Percentiles rank a stretch among this genome's conserved stretches.
Evolutionary conservation across 805 yeast genomes (phyloP).

Genomic region (Candida patagonica): DNA sequence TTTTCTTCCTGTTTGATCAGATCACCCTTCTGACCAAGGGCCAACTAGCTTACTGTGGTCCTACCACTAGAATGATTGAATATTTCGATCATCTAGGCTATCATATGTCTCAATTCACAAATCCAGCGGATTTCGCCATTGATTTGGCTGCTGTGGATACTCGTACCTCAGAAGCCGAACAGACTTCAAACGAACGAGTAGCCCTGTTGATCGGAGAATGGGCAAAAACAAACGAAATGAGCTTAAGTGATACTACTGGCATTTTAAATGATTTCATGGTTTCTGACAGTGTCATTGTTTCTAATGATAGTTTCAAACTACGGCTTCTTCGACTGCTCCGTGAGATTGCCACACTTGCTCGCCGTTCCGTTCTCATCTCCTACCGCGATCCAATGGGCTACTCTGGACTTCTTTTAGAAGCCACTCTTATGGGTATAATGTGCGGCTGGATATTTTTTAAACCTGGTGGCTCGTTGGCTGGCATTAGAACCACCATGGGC

Average conservation of each 20-base stretch:
- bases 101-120: constrained; percentile 37
- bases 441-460: constrained; percentile 70
- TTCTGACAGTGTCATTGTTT: too few relatives aligned
- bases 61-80: constrained; percentile 33
- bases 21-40: constrained; percentile 61
- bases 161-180: constrained; percentile 32
- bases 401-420: constrained; percentile 35
- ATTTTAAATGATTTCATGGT: too few relatives aligned
- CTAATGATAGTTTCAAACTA: too few relatives aligned
- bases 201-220: constrained; percentile 31
- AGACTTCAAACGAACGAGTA: constrained; percentile 29
- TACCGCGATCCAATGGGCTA: constrained; percentile 44
- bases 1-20: constrained; percentile 56
- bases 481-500: constrained; percentile 52
- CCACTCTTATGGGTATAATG: constrained; percentile 47
- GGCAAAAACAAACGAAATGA: too few relatives aligned
- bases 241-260: too few relatives aligned
- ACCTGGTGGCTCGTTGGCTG: constrained; percentile 51
- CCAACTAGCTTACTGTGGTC: constrained; percentile 38
- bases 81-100: constrained; percentile 44
- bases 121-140: constrained; percentile 55
- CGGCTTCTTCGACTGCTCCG: too few relatives aligned
- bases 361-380: constrained; percentile 39
- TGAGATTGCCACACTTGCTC: constrained; percentile 36
- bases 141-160: constrained; percentile 51